Evolutionary conservation across 1,284 basidiomycete genomes (phyloP).

Genomic region (Sanguinoderma infundibulare): DNA sequence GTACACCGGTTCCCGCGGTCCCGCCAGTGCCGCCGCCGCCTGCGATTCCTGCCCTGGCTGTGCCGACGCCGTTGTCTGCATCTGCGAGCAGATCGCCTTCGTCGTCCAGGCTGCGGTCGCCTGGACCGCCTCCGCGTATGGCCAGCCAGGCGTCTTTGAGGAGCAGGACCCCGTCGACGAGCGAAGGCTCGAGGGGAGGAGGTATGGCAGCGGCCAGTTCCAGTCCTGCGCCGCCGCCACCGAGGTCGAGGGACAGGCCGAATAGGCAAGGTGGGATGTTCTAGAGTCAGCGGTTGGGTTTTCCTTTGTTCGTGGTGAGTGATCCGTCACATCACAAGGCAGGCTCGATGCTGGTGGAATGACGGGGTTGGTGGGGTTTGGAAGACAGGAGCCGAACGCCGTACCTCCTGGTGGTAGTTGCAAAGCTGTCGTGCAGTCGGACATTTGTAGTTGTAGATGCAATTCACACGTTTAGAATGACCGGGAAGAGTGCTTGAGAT

Average conservation of each 20-base stretch:
- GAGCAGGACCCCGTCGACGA: constrained; percentile 26
- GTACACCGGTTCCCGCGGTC: constrained; percentile 28
- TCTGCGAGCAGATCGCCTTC: constrained; percentile 23
- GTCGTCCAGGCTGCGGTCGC: constrained; percentile 28
- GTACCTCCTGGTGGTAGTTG: too few species aligned
- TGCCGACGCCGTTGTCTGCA: constrained; percentile 24
- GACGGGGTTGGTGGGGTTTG: too few species aligned
- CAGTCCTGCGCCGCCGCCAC: constrained; percentile 52
- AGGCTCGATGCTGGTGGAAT: too few species aligned
- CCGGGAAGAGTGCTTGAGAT: too few species aligned
- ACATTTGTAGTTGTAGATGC: too few species aligned
- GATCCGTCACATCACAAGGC: too few species aligned
- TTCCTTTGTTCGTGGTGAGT: too few species aligned
- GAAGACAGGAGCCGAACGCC: too few species aligned
- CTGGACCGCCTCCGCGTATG: constrained; percentile 24
- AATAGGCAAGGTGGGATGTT: too few species aligned
- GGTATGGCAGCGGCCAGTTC: constrained; percentile 34
- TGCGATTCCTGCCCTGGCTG: constrained; percentile 18
- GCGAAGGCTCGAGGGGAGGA: constrained; percentile 39
- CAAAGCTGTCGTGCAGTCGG: too few species aligned
- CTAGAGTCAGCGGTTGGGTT: too few species aligned
- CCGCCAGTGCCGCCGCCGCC: constrained; percentile 25
- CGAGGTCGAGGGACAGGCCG: constrained; percentile 63
- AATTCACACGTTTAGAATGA: too few species aligned
- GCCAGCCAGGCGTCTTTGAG: constrained; percentile 27